These are phyloP conservation scores for Pythium aphanidermatum DNA, from an alignment of 352 stramenopile species.

Conservation along the genomic window DNA sequence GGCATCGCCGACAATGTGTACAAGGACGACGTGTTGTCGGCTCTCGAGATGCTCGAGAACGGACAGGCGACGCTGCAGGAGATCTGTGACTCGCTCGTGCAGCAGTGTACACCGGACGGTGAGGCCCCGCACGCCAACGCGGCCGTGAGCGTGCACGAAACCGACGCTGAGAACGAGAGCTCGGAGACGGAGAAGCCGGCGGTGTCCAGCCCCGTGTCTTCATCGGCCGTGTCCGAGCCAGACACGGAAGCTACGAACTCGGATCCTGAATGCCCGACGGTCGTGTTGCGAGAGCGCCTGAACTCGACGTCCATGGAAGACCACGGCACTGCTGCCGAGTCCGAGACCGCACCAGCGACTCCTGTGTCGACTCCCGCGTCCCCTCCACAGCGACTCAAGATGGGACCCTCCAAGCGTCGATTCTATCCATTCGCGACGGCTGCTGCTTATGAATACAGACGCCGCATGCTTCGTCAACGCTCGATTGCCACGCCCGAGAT, in stretches of 20 bases:
- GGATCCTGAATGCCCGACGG: not conserved
- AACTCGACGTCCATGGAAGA: constrained; percentile 16
- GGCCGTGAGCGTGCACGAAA: not conserved
- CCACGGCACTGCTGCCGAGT: not conserved
- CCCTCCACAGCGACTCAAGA: not conserved
- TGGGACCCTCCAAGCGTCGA: not conserved
- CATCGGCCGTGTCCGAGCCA: not conserved
- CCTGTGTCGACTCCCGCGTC: not conserved
- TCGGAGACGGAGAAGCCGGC: not conserved
- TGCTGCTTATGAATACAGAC: constrained; percentile 52
- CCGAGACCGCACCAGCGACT: not conserved
- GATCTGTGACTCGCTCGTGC: constrained; percentile 48
- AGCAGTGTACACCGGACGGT: constrained; percentile 2
- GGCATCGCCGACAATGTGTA: constrained; percentile 77
- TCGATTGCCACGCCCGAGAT: constrained; percentile 7
- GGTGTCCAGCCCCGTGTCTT: not conserved
- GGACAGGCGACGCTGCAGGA: constrained; percentile 27
- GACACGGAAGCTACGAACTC: not conserved
- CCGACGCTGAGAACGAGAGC: too few species aligned
- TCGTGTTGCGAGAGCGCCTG: constrained; percentile 10
- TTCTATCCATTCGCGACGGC: constrained; percentile 68
- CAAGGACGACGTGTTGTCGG: constrained; percentile 53
- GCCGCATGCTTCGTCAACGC: constrained; percentile 31
- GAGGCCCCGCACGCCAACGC: not conserved
- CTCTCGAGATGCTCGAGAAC: constrained; percentile 12